Evolutionary conservation across 805 yeast species (phyloP).

Genomic region (Pichia thaimueangensis): DNA sequence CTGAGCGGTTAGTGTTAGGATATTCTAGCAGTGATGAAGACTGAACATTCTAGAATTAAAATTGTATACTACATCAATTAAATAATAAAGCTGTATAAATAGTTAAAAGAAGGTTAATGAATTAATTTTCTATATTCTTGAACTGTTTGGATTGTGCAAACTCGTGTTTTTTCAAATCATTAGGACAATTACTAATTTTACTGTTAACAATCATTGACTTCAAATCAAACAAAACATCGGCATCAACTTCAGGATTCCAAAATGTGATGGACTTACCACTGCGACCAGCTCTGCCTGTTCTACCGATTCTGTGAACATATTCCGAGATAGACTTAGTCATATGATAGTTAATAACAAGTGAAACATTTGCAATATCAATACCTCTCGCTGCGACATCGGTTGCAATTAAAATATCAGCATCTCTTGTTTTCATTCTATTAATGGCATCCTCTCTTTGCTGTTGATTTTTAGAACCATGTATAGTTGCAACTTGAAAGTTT

Average conservation of each 20-base stretch:
- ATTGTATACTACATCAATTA: too few species aligned
- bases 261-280: constrained; percentile 73
- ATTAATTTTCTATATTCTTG: constrained; percentile 11
- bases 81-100: too few species aligned
- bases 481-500: constrained; percentile 47
- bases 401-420: constrained; percentile 65
- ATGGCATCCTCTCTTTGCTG: constrained; percentile 79
- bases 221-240: constrained; percentile 44
- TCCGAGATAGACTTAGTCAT: constrained; percentile 75
- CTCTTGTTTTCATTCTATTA: constrained; percentile 46
- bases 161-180: constrained; percentile 28
- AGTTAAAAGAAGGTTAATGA: not conserved
- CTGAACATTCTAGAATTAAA: too few species aligned
- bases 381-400: constrained; percentile 97
- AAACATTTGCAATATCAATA: constrained; percentile 81
- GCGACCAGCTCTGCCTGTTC: constrained; percentile 94
- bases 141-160: not conserved
- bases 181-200: constrained; percentile 34
- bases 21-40: constrained; percentile 12
- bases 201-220: constrained; percentile 41
- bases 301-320: constrained; percentile 87
- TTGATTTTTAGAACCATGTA: constrained; percentile 87
- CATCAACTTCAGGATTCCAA: constrained; percentile 48
- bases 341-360: constrained; percentile 80
- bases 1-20: not conserved